These are phyloP conservation scores for Dryas integrifolia DNA, from an alignment of 331 rosid genomes.

Conservation along the genomic window DNA sequence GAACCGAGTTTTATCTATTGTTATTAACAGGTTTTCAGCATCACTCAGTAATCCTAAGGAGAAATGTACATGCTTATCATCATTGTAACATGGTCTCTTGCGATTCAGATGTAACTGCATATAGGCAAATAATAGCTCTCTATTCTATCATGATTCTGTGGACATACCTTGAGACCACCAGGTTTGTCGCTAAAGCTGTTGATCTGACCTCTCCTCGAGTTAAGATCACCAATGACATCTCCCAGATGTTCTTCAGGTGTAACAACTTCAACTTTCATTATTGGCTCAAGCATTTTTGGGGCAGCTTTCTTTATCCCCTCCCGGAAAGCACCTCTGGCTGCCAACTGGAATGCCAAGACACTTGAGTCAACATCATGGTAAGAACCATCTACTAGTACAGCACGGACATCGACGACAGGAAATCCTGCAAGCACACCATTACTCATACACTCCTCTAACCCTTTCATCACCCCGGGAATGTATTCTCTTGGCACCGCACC, in stretches of 20 bases:
- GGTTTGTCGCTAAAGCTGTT: slow-evolving; percentile 93
- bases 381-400: slow-evolving; percentile 80
- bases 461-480: slow-evolving; percentile 95
- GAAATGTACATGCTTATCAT: too few species aligned
- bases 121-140: too few species aligned
- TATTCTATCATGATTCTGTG: not conserved
- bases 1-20: too few species aligned
- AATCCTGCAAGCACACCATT: slow-evolving; percentile 94
- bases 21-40: too few species aligned
- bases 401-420: slow-evolving; percentile 93
- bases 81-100: too few species aligned
- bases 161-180: slow-evolving; percentile 88
- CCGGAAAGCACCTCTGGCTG: slow-evolving; percentile 93
- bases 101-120: too few species aligned
- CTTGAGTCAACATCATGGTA: slow-evolving; percentile 98
- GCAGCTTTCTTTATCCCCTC: slow-evolving; percentile 84
- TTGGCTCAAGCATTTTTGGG: slow-evolving; percentile 92
- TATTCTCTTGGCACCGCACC: slow-evolving; percentile 91
- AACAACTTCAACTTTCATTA: slow-evolving; percentile 93
- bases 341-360: slow-evolving; percentile 91
- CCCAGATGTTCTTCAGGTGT: slow-evolving; percentile 96
- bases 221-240: slow-evolving; percentile 95
- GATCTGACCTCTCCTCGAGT: slow-evolving; percentile 98
- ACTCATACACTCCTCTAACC: slow-evolving; percentile 94
- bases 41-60: too few species aligned